Evolutionary conservation across 352 stramenopile species (phyloP).

Genomic region (Globisporangium iwayamae): DNA sequence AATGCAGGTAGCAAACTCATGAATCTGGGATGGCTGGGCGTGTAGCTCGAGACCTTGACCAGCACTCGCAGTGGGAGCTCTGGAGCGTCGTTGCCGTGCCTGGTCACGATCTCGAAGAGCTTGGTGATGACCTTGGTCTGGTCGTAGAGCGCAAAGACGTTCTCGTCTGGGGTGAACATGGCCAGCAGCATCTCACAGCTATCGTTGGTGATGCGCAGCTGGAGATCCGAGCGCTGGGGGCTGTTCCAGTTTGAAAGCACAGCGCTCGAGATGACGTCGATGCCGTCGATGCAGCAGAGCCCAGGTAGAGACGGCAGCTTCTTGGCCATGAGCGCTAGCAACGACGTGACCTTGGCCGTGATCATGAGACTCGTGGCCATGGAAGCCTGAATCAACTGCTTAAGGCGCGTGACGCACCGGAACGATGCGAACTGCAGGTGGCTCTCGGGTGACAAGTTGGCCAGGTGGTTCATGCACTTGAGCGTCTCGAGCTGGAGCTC

Average conservation of each 20-base stretch:
- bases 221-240: background rate
- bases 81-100: slow-evolving; percentile 17
- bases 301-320: slow-evolving; percentile 44
- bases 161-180: slow-evolving; percentile 43
- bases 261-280: slow-evolving; percentile 34
- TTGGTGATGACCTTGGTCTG: slow-evolving; percentile 41
- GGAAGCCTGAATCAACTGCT: slow-evolving; percentile 1
- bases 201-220: slow-evolving; percentile 36
- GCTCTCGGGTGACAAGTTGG: slow-evolving; percentile 17
- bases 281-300: slow-evolving; percentile 37
- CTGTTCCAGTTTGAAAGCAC: slow-evolving; percentile 19
- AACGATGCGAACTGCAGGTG: slow-evolving; percentile 28
- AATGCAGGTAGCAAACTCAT: slow-evolving; percentile 31
- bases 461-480: slow-evolving; percentile 27
- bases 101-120: slow-evolving; percentile 44
- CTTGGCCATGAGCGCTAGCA: slow-evolving; percentile 46
- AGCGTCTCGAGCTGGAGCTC: slow-evolving; percentile 37
- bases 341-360: slow-evolving; percentile 36
- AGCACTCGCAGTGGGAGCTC: slow-evolving; percentile 47
- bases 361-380: slow-evolving; percentile 19
- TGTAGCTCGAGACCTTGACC: slow-evolving; percentile 37
- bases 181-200: slow-evolving; percentile 43
- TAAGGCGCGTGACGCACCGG: slow-evolving; percentile 22
- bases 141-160: slow-evolving; percentile 41
- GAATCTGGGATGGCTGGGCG: slow-evolving; percentile 32